Conservation (phyloP, 2,329 filamentous ascomycete genomes). For the Scedosporium aurantiacum region DNA sequence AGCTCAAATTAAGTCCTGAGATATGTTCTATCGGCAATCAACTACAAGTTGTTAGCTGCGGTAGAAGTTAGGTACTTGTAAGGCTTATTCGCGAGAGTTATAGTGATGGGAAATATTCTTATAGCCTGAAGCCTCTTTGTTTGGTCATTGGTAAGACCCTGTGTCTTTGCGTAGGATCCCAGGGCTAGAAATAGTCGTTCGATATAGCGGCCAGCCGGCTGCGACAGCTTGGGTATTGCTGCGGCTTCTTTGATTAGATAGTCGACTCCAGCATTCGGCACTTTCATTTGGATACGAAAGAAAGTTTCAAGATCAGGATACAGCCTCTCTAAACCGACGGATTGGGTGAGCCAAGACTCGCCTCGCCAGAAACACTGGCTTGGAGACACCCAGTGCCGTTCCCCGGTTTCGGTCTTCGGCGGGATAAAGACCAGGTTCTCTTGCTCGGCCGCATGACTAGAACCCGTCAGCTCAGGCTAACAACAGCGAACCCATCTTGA, state of each 20-base stretch:
- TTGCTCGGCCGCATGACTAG: neutral
- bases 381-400: slow-evolving; percentile 3
- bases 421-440: slow-evolving; percentile 4
- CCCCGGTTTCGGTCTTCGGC: neutral
- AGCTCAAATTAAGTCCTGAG: slow-evolving; percentile 1
- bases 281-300: slow-evolving; percentile 1
- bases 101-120: neutral
- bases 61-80: neutral
- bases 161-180: neutral
- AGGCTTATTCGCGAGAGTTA: neutral
- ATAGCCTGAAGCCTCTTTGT: neutral
- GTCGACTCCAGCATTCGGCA: neutral
- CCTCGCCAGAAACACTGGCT: slow-evolving; percentile 6
- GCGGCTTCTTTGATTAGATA: slow-evolving; percentile 5
- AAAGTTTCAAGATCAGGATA: slow-evolving; percentile 6
- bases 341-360: slow-evolving; percentile 7
- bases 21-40: slow-evolving; percentile 8
- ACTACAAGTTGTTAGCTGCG: slow-evolving; percentile 1
- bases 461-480: neutral
- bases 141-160: neutral
- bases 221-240: neutral
- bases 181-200: neutral
- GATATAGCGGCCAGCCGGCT: neutral
- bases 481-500: no score
- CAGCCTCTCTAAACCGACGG: neutral